phyloP scores from a whole-genome alignment of 768 basidiomycete genomes.

The Psilocybe cubensis region DNA sequence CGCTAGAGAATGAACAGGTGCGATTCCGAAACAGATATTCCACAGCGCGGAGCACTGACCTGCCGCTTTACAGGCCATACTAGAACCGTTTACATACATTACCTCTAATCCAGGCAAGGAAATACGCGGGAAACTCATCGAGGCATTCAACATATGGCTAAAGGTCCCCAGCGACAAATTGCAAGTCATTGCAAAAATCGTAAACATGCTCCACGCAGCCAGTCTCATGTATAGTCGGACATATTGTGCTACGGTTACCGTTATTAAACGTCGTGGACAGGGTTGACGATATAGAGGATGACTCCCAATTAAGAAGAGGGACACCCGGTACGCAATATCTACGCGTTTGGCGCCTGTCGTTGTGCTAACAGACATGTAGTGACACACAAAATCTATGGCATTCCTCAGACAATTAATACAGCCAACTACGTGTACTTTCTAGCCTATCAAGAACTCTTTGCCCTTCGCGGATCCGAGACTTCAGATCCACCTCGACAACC shows the following conservation, averaged over 20 bases:
- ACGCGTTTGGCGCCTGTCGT: background rate
- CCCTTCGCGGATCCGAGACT: slow-evolving; percentile 42
- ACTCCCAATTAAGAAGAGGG: slow-evolving; percentile 84
- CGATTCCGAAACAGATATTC: background rate
- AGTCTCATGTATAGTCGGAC: slow-evolving; percentile 73
- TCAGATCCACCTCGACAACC: slow-evolving; percentile 39
- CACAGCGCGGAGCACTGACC: background rate
- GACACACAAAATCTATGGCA: slow-evolving; percentile 94
- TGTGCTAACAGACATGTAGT: slow-evolving; percentile 45
- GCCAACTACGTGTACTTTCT: slow-evolving; percentile 98
- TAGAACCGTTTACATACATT: slow-evolving; percentile 90
- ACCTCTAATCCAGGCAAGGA: slow-evolving; percentile 91
- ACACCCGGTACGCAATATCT: slow-evolving; percentile 59
- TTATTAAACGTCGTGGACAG: slow-evolving; percentile 40
- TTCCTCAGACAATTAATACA: slow-evolving; percentile 96
- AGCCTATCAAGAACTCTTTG: slow-evolving; percentile 84
- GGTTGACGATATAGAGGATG: slow-evolving; percentile 94
- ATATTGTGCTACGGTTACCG: background rate
- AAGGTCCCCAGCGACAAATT: slow-evolving; percentile 77
- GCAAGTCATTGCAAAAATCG: slow-evolving; percentile 73
- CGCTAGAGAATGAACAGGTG: slow-evolving; percentile 36
- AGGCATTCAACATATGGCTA: slow-evolving; percentile 94
- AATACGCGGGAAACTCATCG: slow-evolving; percentile 83
- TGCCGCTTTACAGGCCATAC: slow-evolving; percentile 42
- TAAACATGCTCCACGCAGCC: slow-evolving; percentile 94